These are phyloP conservation scores for Neopestalotiopsis sp. DNA, from an alignment of 2,329 filamentous ascomycete species.

Conservation along the genomic window DNA sequence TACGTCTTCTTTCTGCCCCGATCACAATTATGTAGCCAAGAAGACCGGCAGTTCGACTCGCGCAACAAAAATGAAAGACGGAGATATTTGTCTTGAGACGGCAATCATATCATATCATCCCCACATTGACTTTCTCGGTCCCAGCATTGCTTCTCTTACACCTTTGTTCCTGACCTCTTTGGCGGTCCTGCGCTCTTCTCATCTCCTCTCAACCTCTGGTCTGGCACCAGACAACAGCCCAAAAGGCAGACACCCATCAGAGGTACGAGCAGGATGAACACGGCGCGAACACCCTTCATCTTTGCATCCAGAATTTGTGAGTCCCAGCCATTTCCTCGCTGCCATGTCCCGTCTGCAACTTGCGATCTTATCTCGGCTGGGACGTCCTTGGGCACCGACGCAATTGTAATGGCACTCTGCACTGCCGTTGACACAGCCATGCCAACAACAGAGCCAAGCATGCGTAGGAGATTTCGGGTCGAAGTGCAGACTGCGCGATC, in stretches of 20 bases:
- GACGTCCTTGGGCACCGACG: conserved; percentile 18
- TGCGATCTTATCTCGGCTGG: conserved; percentile 20
- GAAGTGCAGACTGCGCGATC: conserved; percentile 35
- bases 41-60: no score
- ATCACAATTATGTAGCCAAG: no score
- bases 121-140: no score
- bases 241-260: conserved; percentile 25
- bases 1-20: no score
- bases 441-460: conserved; percentile 30
- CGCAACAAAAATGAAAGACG: no score
- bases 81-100: no score
- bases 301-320: conserved; percentile 28
- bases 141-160: no score
- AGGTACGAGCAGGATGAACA: conserved; percentile 30
- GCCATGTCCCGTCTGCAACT: conserved; percentile 27
- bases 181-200: background rate
- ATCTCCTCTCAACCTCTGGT: conserved; percentile 19
- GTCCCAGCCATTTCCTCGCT: conserved; percentile 21
- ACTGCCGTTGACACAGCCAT: conserved; percentile 25
- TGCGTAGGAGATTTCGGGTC: conserved; percentile 33
- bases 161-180: no score
- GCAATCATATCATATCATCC: no score
- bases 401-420: conserved; percentile 24
- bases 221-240: conserved; percentile 23
- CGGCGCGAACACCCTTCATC: conserved; percentile 28